A percentile compares a stretch with the other conserved stretches of the same genome.
phyloP scores from a whole-genome alignment of 2,329 filamentous ascomycete species.

The Pezicula radicicola region DNA sequence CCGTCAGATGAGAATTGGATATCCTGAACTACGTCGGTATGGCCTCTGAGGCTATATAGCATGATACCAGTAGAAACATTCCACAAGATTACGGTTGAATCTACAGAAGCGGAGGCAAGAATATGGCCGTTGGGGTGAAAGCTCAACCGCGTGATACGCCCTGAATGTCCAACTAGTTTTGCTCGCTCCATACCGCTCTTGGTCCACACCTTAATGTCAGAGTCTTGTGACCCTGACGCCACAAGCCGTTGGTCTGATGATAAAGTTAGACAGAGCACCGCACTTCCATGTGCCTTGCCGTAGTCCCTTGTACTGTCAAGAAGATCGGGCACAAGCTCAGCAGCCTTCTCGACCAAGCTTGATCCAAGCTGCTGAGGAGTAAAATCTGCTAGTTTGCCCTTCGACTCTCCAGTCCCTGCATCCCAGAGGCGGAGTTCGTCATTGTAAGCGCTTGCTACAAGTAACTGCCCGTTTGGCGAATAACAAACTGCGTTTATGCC shows the following conservation, averaged over 20 bases:
- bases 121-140: conserved; percentile 1
- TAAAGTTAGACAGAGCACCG: conserved; percentile 3
- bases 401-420: background rate
- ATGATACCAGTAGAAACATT: conserved; percentile 1
- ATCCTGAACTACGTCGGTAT: background rate
- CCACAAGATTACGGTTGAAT: conserved; percentile 3
- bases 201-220: background rate
- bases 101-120: conserved; percentile 3
- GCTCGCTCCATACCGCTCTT: background rate
- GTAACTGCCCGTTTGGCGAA: conserved; percentile 2
- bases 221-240: background rate
- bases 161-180: background rate
- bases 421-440: conserved; percentile 9
- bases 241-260: background rate
- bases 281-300: background rate
- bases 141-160: background rate
- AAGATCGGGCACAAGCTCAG: background rate
- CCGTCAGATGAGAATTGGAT: conserved; percentile 5
- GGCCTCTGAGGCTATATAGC: conserved; percentile 1
- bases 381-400: background rate
- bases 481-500: conserved; percentile 1
- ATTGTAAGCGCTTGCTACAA: conserved; percentile 6
- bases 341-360: background rate
- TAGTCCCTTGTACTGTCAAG: background rate
- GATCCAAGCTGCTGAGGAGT: background rate